Percentiles rank a stretch among this genome's conserved stretches.
phyloP scores from a whole-genome alignment of 2,329 filamentous ascomycete genomes.

The Zarea fungicola region DNA sequence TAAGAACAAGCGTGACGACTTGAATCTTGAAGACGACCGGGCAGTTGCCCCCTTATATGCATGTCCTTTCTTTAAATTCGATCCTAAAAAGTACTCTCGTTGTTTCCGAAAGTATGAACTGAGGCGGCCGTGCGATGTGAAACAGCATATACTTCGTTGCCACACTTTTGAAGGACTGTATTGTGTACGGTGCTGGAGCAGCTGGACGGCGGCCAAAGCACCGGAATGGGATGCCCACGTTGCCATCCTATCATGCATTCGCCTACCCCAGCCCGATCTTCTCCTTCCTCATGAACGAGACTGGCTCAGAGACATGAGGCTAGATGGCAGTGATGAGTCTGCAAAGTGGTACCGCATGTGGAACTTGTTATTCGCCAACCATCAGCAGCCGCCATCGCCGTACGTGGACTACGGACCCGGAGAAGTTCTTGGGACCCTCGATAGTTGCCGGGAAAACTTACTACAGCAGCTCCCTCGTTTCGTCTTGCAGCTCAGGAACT shows the following conservation, averaged over 20 bases:
- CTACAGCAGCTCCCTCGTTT: not conserved
- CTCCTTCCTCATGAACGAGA: not conserved
- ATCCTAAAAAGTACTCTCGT: not conserved
- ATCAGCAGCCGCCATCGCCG: not conserved
- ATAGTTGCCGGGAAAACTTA: not conserved
- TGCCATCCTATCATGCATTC: not conserved
- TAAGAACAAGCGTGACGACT: not conserved
- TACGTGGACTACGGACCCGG: not conserved
- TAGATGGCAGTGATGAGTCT: not conserved
- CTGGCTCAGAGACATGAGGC: not conserved
- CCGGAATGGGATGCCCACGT: not conserved
- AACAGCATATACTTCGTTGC: constrained; percentile 3
- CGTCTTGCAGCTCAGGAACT: not conserved
- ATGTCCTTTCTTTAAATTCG: constrained; percentile 9
- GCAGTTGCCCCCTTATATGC: not conserved
- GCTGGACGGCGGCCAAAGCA: not conserved
- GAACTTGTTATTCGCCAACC: constrained; percentile 1
- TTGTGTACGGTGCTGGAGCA: constrained; percentile 2
- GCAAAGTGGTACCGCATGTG: constrained; percentile 8
- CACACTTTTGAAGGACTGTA: not conserved
- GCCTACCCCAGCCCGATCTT: not conserved
- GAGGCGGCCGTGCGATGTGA: not conserved
- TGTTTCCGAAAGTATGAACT: constrained; percentile 7
- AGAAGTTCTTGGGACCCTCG: not conserved
- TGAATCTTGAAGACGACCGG: not conserved